These are phyloP conservation scores for Pyrrhoderma lamaoense DNA, from an alignment of 1,284 basidiomycete genomes.

Conservation along the genomic window DNA sequence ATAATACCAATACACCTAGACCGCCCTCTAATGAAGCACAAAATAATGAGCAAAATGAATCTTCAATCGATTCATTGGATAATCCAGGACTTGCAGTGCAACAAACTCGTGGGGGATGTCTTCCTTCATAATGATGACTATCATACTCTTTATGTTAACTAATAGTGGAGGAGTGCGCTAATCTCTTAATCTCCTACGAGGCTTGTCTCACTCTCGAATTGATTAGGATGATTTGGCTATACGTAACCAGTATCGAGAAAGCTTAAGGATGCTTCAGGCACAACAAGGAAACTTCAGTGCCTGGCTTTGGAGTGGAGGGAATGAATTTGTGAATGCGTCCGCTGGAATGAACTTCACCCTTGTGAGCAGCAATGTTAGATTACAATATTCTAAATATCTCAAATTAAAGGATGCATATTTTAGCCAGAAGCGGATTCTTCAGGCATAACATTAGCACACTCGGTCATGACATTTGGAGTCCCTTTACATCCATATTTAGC, in stretches of 20 bases:
- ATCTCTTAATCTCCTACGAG: not conserved
- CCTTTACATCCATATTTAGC: conserved; percentile 37
- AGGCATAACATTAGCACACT: conserved; percentile 41
- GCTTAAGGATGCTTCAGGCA: conserved; percentile 46
- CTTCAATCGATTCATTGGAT: conserved; percentile 1
- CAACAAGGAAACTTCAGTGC: conserved; percentile 64
- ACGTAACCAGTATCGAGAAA: conserved; percentile 55
- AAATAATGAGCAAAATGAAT: conserved; percentile 3
- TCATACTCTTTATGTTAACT: conserved; percentile 70
- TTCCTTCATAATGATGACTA: conserved; percentile 64
- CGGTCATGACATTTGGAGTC: conserved; percentile 40
- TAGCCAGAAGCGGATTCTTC: conserved; percentile 46
- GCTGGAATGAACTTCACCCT: conserved; percentile 48
- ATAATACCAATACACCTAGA: not conserved
- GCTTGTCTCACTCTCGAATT: not conserved
- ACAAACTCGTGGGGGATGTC: conserved; percentile 47
- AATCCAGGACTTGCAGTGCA: conserved; percentile 5
- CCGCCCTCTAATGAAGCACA: not conserved
- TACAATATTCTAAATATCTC: not conserved
- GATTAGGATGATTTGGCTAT: conserved; percentile 47
- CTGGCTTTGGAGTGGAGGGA: conserved; percentile 58
- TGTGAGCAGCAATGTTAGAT: conserved; percentile 36
- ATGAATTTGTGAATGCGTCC: conserved; percentile 28
- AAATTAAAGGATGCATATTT: conserved; percentile 4
- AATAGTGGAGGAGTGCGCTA: conserved; percentile 42